Evolutionary conservation across 2,329 filamentous ascomycete genomes (phyloP).

Genomic region (Cladosporium sp.): DNA sequence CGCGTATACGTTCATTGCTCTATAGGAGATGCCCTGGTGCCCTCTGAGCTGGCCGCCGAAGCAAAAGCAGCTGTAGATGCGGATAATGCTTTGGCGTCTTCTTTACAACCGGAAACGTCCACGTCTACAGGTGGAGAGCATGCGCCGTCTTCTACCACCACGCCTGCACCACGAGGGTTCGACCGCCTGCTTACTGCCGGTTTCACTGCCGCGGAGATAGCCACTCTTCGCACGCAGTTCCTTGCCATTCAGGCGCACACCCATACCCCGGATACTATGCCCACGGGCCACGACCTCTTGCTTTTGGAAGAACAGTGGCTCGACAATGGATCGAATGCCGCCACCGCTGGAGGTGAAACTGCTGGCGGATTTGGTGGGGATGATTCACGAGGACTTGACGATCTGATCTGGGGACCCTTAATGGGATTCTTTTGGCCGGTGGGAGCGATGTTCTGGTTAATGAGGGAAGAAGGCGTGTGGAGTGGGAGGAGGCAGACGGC

Average conservation of each 20-base stretch:
- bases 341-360: conserved; percentile 34
- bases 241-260: conserved; percentile 75
- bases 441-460: conserved; percentile 78
- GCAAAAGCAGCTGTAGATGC: conserved; percentile 40
- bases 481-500: conserved; percentile 79
- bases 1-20: conserved; percentile 91
- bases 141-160: conserved; percentile 38
- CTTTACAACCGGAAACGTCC: neutral
- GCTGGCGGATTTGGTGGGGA: conserved; percentile 48
- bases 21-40: conserved; percentile 68
- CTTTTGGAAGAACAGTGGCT: conserved; percentile 88
- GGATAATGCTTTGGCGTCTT: conserved; percentile 31
- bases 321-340: conserved; percentile 48
- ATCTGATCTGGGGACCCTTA: conserved; percentile 81
- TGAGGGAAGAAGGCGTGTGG: conserved; percentile 85
- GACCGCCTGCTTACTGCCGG: conserved; percentile 78
- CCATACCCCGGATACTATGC: conserved; percentile 86
- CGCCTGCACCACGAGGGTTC: conserved; percentile 70
- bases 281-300: conserved; percentile 69
- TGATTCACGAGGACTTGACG: conserved; percentile 66
- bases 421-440: conserved; percentile 96
- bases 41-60: conserved; percentile 67
- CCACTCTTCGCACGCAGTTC: conserved; percentile 83
- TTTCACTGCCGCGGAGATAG: conserved; percentile 78
- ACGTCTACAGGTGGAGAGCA: neutral